Evolutionary conservation across 2,329 filamentous ascomycete genomes (phyloP).

Genomic region (Oidium heveae): DNA sequence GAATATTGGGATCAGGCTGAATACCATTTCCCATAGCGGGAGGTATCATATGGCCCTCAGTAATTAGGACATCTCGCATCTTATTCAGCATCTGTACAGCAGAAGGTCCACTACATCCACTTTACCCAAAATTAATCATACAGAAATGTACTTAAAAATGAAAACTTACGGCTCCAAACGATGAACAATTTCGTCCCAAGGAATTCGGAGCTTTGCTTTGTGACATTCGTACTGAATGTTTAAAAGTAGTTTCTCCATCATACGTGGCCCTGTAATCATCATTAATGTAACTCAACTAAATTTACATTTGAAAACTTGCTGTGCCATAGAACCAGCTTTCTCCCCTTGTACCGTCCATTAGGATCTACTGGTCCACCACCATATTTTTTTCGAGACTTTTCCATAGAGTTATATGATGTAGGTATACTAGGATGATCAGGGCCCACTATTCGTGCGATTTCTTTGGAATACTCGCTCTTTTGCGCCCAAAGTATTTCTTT

Average conservation of each 20-base stretch:
- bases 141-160: not conserved
- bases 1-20: constrained; percentile 3
- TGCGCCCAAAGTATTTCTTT: not conserved
- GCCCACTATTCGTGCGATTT: not conserved
- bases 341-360: not conserved
- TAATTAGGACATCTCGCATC: constrained; percentile 7
- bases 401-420: not conserved
- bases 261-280: constrained; percentile 17
- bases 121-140: not conserved
- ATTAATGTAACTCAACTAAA: not conserved
- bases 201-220: constrained; percentile 3
- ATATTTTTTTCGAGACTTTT: not conserved
- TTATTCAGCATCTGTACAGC: constrained; percentile 9
- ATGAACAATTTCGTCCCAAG: constrained; percentile 10
- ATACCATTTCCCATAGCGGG: constrained; percentile 7
- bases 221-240: constrained; percentile 18
- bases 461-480: not conserved
- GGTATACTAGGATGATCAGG: constrained; percentile 1
- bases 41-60: constrained; percentile 13
- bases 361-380: not conserved
- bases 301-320: not conserved
- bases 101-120: constrained; percentile 6
- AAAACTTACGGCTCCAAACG: constrained; percentile 6
- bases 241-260: constrained; percentile 21
- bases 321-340: constrained; percentile 2